A percentile compares a stretch with the other conserved stretches of the same genome.
Evolutionary conservation across 2,329 filamentous ascomycete species (phyloP).

Genomic region (Colletotrichum cordylinicola): DNA sequence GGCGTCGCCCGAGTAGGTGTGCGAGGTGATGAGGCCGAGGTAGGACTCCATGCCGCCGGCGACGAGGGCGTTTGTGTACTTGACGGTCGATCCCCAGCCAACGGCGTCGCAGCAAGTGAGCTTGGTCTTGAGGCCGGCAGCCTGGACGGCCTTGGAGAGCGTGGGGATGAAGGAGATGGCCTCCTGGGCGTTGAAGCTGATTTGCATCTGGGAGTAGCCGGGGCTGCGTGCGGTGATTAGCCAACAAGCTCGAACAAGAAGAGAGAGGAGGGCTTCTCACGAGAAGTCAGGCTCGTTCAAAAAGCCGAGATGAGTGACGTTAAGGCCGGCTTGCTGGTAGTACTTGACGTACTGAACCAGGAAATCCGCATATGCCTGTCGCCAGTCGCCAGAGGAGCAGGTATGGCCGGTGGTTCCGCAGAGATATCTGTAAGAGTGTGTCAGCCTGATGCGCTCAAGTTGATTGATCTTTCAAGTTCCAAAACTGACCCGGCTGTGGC

Average conservation of each 20-base stretch:
- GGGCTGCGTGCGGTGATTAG: slow-evolving; percentile 24
- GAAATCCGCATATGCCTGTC: slow-evolving; percentile 53
- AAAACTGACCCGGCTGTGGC: slow-evolving; percentile 27
- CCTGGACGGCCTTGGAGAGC: not conserved
- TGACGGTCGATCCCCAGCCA: slow-evolving; percentile 42
- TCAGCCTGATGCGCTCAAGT: not conserved
- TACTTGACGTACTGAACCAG: slow-evolving; percentile 52
- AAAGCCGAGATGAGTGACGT: slow-evolving; percentile 40
- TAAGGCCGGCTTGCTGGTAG: slow-evolving; percentile 48
- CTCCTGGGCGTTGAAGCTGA: slow-evolving; percentile 32
- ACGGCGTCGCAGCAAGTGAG: slow-evolving; percentile 44
- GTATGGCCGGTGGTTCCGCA: slow-evolving; percentile 44
- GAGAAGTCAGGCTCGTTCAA: slow-evolving; percentile 22
- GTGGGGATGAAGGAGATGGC: slow-evolving; percentile 21
- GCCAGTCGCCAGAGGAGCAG: slow-evolving; percentile 50
- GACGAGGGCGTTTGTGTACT: slow-evolving; percentile 41
- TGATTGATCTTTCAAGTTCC: no score
- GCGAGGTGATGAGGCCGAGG: slow-evolving; percentile 41
- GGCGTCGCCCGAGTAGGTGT: slow-evolving; percentile 47
- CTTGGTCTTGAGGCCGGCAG: not conserved
- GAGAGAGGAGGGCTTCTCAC: not conserved
- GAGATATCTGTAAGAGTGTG: slow-evolving; percentile 27
- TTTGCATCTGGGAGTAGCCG: slow-evolving; percentile 42
- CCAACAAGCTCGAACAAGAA: accelerated
- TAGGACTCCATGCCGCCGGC: slow-evolving; percentile 33